phyloP scores from a whole-genome alignment of 2,329 filamentous ascomycete species.

The Venturiaceae sp. region DNA sequence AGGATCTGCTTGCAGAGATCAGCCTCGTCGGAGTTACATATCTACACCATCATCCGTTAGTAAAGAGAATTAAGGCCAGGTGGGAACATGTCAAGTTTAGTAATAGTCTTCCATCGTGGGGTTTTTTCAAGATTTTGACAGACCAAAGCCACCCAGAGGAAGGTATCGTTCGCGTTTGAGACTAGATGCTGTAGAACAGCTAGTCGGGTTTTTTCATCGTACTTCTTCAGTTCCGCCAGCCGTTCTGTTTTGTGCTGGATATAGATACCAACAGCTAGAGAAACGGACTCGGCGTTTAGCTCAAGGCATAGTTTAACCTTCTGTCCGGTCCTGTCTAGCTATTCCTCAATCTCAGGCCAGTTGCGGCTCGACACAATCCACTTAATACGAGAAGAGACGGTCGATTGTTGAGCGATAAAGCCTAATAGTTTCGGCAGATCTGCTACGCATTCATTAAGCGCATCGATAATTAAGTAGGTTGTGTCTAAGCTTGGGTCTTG shows the following conservation, averaged over 20 bases:
- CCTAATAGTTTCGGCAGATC: slow-evolving; percentile 11
- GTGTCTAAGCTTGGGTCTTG: slow-evolving; percentile 19
- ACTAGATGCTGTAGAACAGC: slow-evolving; percentile 16
- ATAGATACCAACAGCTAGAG: slow-evolving; percentile 25
- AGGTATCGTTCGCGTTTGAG: slow-evolving; percentile 28
- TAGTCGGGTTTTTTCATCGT: slow-evolving; percentile 12
- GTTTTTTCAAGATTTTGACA: slow-evolving; percentile 20
- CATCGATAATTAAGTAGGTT: slow-evolving; percentile 33
- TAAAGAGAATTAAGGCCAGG: slow-evolving; percentile 28
- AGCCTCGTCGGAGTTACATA: slow-evolving; percentile 18
- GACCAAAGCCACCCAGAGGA: slow-evolving; percentile 37
- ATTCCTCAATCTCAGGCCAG: slow-evolving; percentile 24
- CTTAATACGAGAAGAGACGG: slow-evolving; percentile 2
- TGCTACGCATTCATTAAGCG: slow-evolving; percentile 34
- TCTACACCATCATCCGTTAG: slow-evolving; percentile 25
- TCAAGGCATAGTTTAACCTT: slow-evolving; percentile 21
- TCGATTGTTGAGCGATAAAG: slow-evolving; percentile 4
- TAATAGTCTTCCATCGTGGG: slow-evolving; percentile 9
- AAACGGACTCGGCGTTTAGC: slow-evolving; percentile 24
- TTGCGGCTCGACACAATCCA: slow-evolving; percentile 39
- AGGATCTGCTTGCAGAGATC: slow-evolving; percentile 26
- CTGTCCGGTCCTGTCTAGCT: slow-evolving; percentile 14
- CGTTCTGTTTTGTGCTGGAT: slow-evolving; percentile 24
- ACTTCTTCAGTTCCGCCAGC: slow-evolving; percentile 18
- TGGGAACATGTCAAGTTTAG: slow-evolving; percentile 20